Percentiles rank a stretch among this genome's conserved stretches.
These are phyloP conservation scores for Staphylotrichum tortipilum DNA, from an alignment of 495 filamentous ascomycete genomes.

Conservation along the genomic window DNA sequence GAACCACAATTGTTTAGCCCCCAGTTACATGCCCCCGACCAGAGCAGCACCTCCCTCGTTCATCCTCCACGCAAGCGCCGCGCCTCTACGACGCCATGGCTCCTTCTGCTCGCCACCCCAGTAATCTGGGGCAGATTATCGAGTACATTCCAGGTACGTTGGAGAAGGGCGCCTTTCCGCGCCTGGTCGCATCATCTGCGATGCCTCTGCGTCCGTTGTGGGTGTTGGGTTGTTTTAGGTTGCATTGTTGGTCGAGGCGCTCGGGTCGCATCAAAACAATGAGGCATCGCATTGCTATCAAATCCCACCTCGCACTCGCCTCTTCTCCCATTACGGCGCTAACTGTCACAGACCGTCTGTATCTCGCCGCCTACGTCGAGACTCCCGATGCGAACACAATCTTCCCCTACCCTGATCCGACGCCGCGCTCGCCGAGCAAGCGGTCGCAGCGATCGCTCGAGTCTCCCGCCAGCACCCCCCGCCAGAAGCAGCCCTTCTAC, in stretches of 20 bases:
- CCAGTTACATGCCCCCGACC: neutral
- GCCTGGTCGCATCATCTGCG: neutral
- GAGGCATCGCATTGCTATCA: neutral
- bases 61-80: neutral
- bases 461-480: constrained; percentile 32
- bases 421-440: constrained; percentile 58
- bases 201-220: neutral
- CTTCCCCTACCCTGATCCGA: constrained; percentile 70
- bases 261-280: neutral
- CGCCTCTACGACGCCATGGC: constrained; percentile 28
- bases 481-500: constrained; percentile 63
- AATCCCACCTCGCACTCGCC: constrained; percentile 1
- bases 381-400: constrained; percentile 68
- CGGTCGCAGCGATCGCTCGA: constrained; percentile 58
- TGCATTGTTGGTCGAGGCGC: too few species aligned
- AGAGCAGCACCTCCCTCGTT: neutral
- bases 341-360: constrained; percentile 70
- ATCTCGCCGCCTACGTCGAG: constrained; percentile 84
- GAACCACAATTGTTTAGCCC: neutral
- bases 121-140: constrained; percentile 45
- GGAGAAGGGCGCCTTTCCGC: neutral
- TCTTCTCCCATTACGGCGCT: constrained; percentile 24
- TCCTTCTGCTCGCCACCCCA: constrained; percentile 33
- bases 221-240: constrained; percentile 3
- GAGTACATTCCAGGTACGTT: constrained; percentile 51